A percentile compares a stretch with the other conserved stretches of the same genome.
Evolutionary conservation across 2,329 filamentous ascomycete genomes (phyloP).

Genomic region (Hypoxylon sp.): DNA sequence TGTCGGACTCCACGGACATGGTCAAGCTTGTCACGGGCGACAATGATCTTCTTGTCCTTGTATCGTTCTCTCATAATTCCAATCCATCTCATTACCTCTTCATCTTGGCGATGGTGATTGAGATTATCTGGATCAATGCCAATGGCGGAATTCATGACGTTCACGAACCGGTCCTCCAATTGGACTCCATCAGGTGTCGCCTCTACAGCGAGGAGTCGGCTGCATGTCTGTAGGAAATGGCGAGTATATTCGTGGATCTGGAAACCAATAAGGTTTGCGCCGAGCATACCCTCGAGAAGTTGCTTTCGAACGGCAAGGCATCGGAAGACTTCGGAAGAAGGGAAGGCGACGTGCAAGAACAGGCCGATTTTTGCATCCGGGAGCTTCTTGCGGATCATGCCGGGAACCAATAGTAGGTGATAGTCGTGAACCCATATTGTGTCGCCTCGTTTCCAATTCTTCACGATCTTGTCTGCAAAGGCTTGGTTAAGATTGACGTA

Average conservation of each 20-base stretch:
- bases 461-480: slow-evolving; percentile 90
- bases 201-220: slow-evolving; percentile 89
- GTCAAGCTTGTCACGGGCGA: slow-evolving; percentile 94
- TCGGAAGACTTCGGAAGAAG: slow-evolving; percentile 95
- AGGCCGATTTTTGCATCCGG: slow-evolving; percentile 96
- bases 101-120: slow-evolving; percentile 77
- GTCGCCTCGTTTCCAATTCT: slow-evolving; percentile 94
- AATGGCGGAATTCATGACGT: slow-evolving; percentile 87
- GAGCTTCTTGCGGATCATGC: slow-evolving; percentile 89
- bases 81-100: slow-evolving; percentile 84
- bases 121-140: slow-evolving; percentile 90
- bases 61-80: slow-evolving; percentile 86
- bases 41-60: slow-evolving; percentile 89
- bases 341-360: slow-evolving; percentile 95
- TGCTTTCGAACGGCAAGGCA: slow-evolving; percentile 90
- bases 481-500: slow-evolving; percentile 94
- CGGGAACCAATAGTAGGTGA: slow-evolving; percentile 88
- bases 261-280: slow-evolving; percentile 92
- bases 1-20: slow-evolving; percentile 92
- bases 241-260: slow-evolving; percentile 94
- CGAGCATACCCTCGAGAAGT: slow-evolving; percentile 91
- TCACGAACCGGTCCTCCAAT: slow-evolving; percentile 92
- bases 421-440: slow-evolving; percentile 97
- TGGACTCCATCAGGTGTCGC: slow-evolving; percentile 90
- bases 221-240: slow-evolving; percentile 96